These are phyloP conservation scores for Cryptococcus maquisensis DNA, from an alignment of 1,284 basidiomycete species.

Conservation along the genomic window DNA sequence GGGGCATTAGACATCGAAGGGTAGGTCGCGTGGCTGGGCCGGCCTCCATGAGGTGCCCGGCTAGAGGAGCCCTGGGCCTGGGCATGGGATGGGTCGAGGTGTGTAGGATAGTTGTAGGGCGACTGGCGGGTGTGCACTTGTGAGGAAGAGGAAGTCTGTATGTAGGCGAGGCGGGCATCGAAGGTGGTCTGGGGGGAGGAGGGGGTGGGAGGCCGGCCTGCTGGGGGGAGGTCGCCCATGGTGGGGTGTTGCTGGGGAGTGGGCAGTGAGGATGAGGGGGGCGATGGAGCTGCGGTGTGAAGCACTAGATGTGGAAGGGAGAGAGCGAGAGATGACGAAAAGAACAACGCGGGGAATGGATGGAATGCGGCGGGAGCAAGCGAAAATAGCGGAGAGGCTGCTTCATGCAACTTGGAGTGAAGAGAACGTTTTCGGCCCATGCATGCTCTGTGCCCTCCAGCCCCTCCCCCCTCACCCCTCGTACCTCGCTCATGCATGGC, in stretches of 20 bases:
- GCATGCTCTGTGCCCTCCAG: too few species aligned
- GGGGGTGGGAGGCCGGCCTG: neutral
- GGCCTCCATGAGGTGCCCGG: neutral
- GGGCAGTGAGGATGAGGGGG: neutral
- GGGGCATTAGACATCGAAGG: neutral
- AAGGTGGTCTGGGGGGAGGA: constrained; percentile 5
- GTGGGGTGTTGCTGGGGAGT: neutral
- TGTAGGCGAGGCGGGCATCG: constrained; percentile 8
- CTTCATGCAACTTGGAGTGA: too few species aligned
- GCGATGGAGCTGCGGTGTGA: neutral
- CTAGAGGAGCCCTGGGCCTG: neutral
- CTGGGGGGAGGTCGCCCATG: neutral
- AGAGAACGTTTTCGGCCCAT: too few species aligned
- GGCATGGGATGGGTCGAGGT: neutral
- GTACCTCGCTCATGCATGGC: too few species aligned
- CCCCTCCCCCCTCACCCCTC: too few species aligned
- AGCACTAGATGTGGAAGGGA: too few species aligned
- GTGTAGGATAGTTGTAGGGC: neutral
- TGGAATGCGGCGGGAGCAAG: neutral
- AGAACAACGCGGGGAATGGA: neutral
- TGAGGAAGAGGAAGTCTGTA: neutral
- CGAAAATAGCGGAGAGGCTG: neutral
- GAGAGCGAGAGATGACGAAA: too few species aligned
- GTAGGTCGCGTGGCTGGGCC: neutral
- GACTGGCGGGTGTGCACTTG: neutral